These are phyloP conservation scores for Aspergillus proliferans DNA, from an alignment of 2,329 filamentous ascomycete genomes.

Conservation along the genomic window DNA sequence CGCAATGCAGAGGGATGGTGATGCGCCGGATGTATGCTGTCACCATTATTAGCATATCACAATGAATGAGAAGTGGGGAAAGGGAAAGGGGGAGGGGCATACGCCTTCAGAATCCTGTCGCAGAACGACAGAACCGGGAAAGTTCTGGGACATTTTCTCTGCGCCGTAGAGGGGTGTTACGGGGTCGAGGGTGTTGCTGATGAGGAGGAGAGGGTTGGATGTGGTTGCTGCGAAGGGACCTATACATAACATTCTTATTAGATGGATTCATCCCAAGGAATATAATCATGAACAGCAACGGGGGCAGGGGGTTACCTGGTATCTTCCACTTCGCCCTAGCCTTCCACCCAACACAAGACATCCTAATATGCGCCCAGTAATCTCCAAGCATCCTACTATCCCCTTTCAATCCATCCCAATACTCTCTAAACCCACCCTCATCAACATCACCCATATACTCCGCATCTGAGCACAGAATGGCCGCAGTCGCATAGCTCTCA, in stretches of 20 bases:
- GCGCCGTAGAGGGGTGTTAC: constrained; percentile 49
- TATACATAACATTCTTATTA: constrained; percentile 1
- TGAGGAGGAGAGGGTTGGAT: constrained; percentile 50
- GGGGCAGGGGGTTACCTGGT: constrained; percentile 7
- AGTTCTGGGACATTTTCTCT: constrained; percentile 32
- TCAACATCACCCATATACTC: constrained; percentile 16
- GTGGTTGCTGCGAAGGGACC: constrained; percentile 25
- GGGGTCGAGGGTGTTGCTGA: constrained; percentile 54
- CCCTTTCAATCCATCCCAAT: constrained; percentile 17
- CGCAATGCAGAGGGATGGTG: constrained; percentile 33
- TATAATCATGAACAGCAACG: not conserved
- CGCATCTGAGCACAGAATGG: constrained; percentile 28
- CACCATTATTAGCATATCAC: not conserved
- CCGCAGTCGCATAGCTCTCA: constrained; percentile 21
- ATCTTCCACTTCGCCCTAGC: constrained; percentile 29
- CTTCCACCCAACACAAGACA: constrained; percentile 35
- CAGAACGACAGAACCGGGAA: constrained; percentile 41
- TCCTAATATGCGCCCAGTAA: constrained; percentile 33
- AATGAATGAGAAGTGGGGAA: not conserved
- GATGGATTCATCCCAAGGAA: not conserved
- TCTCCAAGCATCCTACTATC: constrained; percentile 26
- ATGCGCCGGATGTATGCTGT: constrained; percentile 28
- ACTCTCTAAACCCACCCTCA: constrained; percentile 13
- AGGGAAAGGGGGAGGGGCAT: constrained; percentile 15
- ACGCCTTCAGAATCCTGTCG: constrained; percentile 40